These are phyloP conservation scores for Luffa aegyptiaca DNA, from an alignment of 306 rosid genomes.

Conservation along the genomic window DNA sequence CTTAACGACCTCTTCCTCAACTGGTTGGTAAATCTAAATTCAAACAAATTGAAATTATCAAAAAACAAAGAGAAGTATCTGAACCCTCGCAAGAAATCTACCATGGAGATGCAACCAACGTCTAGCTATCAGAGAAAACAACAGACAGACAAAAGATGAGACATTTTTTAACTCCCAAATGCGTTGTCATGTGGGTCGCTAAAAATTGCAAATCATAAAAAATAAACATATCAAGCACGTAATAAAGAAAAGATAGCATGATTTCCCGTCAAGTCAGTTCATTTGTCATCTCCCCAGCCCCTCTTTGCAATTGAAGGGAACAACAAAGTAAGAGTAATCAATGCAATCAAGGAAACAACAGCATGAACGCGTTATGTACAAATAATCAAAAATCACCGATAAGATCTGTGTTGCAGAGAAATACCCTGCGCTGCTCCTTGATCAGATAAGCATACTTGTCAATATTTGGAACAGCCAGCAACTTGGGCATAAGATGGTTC, in stretches of 20 bases:
- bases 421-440: slow-evolving; percentile 64
- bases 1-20: slow-evolving; percentile 46
- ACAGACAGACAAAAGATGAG: neutral
- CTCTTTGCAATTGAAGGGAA: neutral
- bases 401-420: neutral
- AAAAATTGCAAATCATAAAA: neutral
- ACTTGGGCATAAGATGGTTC: slow-evolving; percentile 90
- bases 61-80: neutral
- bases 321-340: neutral
- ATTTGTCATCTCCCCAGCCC: neutral
- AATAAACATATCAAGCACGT: neutral
- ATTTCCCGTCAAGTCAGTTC: neutral
- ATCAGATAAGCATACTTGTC: slow-evolving; percentile 75
- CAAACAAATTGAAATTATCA: neutral
- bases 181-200: neutral
- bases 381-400: neutral
- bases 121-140: neutral
- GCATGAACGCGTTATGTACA: neutral
- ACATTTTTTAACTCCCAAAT: neutral
- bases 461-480: slow-evolving; percentile 82
- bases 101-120: neutral
- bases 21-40: slow-evolving; percentile 52
- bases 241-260: neutral
- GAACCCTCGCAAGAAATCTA: neutral
- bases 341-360: neutral